These are phyloP conservation scores for Mycena capillaripes DNA, from an alignment of 768 basidiomycete genomes.

Conservation along the genomic window DNA sequence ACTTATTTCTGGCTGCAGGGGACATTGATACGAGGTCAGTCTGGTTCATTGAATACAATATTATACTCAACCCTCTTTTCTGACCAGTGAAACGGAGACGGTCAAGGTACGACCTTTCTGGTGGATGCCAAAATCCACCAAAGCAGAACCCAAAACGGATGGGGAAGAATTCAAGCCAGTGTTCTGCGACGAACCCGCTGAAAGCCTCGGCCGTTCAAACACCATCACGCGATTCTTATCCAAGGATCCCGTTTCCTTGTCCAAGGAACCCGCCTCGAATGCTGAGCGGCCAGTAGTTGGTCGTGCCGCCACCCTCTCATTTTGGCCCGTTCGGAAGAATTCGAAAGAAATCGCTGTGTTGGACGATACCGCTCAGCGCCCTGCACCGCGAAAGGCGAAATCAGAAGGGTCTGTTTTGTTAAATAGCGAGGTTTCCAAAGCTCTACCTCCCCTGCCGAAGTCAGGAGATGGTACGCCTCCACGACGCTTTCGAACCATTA, in stretches of 20 bases:
- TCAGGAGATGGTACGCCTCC: constrained; percentile 34
- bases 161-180: constrained; percentile 19
- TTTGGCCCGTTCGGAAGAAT: constrained; percentile 49
- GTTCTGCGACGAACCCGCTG: constrained; percentile 26
- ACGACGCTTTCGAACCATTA: neutral
- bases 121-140: constrained; percentile 30
- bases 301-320: constrained; percentile 47
- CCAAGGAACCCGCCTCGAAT: constrained; percentile 11
- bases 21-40: constrained; percentile 65
- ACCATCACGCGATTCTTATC: constrained; percentile 3
- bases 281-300: constrained; percentile 19
- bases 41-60: neutral
- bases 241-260: constrained; percentile 4
- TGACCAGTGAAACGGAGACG: constrained; percentile 63
- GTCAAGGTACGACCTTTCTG: constrained; percentile 60
- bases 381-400: constrained; percentile 44
- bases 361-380: constrained; percentile 42
- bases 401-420: constrained; percentile 40
- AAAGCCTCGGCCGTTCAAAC: constrained; percentile 15
- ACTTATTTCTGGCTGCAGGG: constrained; percentile 59
- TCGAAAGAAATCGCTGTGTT: constrained; percentile 51
- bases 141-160: constrained; percentile 19
- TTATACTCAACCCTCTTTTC: neutral
- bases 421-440: constrained; percentile 22
- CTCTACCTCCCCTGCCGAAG: constrained; percentile 25